phyloP scores from a whole-genome alignment of 768 basidiomycete genomes.

The Dictyophora rubrovolvata region DNA sequence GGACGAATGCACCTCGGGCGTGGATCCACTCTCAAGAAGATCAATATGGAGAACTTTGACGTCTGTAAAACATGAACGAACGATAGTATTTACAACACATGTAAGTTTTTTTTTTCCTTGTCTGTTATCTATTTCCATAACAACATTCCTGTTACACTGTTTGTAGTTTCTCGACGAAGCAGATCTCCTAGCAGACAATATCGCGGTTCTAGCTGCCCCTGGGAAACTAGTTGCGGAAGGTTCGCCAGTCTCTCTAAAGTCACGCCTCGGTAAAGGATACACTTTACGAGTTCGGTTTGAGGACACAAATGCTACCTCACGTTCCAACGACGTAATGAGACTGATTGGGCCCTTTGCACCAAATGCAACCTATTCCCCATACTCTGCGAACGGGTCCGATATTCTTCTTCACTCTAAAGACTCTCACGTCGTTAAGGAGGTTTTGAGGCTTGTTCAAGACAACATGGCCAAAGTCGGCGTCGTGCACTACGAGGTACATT shows the following conservation, averaged over 20 bases:
- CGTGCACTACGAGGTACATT: constrained; percentile 52
- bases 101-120: constrained; percentile 27
- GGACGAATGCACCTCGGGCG: constrained; percentile 52
- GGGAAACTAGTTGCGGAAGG: constrained; percentile 67
- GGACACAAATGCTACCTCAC: constrained; percentile 22
- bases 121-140: neutral
- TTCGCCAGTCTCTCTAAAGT: constrained; percentile 66
- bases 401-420: constrained; percentile 60
- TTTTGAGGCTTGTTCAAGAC: constrained; percentile 45
- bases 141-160: constrained; percentile 2
- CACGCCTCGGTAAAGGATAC: constrained; percentile 62
- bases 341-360: constrained; percentile 38
- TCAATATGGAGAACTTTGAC: constrained; percentile 70
- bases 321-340: constrained; percentile 26
- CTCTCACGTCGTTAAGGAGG: constrained; percentile 37
- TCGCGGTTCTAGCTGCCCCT: constrained; percentile 65
- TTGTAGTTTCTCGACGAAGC: constrained; percentile 67
- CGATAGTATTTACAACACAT: constrained; percentile 73
- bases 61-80: constrained; percentile 52
- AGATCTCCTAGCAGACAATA: constrained; percentile 64
- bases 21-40: constrained; percentile 71
- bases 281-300: constrained; percentile 46
- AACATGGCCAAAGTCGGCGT: constrained; percentile 31
- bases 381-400: constrained; percentile 33
- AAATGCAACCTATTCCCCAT: constrained; percentile 29